Base-by-base conservation (phyloP, 352 stramenopile species). In the Phytophthora multivora region DNA sequence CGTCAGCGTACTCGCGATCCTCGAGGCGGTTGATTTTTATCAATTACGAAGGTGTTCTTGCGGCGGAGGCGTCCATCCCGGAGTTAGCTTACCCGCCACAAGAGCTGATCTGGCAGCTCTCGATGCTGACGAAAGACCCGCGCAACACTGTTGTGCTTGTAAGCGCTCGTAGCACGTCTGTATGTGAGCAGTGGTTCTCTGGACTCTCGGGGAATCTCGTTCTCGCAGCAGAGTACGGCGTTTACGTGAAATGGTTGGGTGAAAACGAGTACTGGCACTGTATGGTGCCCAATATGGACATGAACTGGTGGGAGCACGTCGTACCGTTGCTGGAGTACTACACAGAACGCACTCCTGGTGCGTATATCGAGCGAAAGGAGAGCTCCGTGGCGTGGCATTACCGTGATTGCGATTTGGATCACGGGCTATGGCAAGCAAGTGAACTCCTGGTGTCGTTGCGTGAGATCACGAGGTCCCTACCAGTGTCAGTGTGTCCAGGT, bases 381-480 rank as follows among this genome's bases (percentile, higher is more conserved):
- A 91, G 81, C 53, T 96, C 87, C 7, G 73, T 96, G 16, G 85
- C 89, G 16, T 97, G 90, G 90, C 89, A 97, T 64, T 97, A 97
- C 63, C 80, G 82, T 10, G 89, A 96, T 42, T 93, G 86, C 43
- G 90, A 97, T 67, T 65, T 90, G 25, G 86, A 96, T 50, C 88
- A 95, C 50, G 89, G 89, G 0, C 61, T 90, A 40, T 97, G 89
- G 90, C 89, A 97, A 79, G 90, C 90, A 3, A 97, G 90, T 55
- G 90, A 97, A 54, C 72, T 97, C 51, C 51, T 93, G 45, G 83
- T 92, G 12, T 89, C 85, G 0, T 52, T 94, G 15, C 83, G 85
- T 2, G 85, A 94, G 41, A 79, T 94, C 40, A 91, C 85, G 16
- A 69, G 83, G 21, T 85, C 81, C 3, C 59, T 94, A 0, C 85